Base-by-base conservation (phyloP, 768 basidiomycete species). In the Rickenella mellea region DNA sequence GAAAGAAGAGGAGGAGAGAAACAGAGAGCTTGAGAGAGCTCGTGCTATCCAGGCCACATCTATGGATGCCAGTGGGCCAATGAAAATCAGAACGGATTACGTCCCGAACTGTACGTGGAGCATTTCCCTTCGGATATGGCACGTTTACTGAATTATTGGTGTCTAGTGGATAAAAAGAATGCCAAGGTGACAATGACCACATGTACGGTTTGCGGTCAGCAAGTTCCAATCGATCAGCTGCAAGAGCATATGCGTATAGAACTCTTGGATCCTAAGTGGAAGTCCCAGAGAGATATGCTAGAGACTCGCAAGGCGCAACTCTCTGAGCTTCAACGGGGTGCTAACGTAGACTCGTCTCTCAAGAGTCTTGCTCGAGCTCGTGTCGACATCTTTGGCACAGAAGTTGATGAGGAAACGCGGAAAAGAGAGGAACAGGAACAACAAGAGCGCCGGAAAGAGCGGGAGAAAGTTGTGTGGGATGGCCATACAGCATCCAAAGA, bases 201-300 rank as follows among this genome's bases (percentile, higher is more conserved):
- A 22, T 98, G 92, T 66, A 74, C 83, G 14, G 84, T 97, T 52
- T 96, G 93, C 64, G 83, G 86, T n/a, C 93, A 98, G 60, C 84
- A 91, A 61, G 87, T 99, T 27, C 83, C 96, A 21, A 83, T 93
- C 53, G 87, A 96, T 63, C 94, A 98, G 59, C 68, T 98, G 33
- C 79, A 94, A 51, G 93, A 98, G 58, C 96, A 98, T 61, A 92
- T 97, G 79, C 88, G 96, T 52, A 98, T 98, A 57, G 96, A 99
- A 59, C 63, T 97, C 47, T 75, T 99, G 51, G 96, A 99, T 64
- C 96, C 96, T 30, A 80, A 83, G 59, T 99, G 94, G 93, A 97
- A 97, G 61, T 90, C 92, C 48, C 90, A 94, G 59, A 85, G 94
- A 49, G 84, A 91, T 54, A 74, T 66, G 9, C 65, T 93, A 53